Conservation (phyloP, 2,329 filamentous ascomycete genomes). For the Botrytis fragariae region DNA sequence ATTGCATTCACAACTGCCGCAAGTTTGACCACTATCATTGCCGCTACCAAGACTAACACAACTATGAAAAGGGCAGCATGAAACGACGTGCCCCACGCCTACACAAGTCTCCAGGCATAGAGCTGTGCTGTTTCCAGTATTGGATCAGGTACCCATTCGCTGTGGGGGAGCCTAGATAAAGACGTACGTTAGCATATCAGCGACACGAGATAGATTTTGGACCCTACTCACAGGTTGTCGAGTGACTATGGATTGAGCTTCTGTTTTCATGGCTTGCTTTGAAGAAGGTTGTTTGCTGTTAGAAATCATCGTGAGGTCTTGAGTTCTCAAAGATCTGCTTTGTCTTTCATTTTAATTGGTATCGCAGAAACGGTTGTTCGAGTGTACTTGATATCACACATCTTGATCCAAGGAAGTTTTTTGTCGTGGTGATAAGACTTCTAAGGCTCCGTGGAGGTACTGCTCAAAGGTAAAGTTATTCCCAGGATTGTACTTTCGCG, state of each 20-base stretch:
- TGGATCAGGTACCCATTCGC: neutral
- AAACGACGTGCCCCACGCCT: accelerated
- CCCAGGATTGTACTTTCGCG: neutral
- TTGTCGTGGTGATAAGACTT: too few species aligned
- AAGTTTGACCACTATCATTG: neutral
- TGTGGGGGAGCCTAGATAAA: neutral
- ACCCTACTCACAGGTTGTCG: neutral
- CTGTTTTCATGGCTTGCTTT: neutral
- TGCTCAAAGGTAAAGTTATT: neutral
- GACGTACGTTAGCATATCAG: neutral
- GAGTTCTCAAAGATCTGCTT: neutral
- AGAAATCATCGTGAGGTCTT: neutral
- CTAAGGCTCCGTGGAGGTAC: too few species aligned
- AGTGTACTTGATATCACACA: neutral
- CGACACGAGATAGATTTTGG: neutral
- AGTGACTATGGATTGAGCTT: neutral
- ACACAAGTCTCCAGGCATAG: accelerated
- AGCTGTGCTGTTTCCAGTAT: neutral
- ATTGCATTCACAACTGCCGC: neutral
- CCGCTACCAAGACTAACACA: neutral
- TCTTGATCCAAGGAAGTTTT: neutral
- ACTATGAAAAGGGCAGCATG: neutral
- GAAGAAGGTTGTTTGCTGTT: neutral
- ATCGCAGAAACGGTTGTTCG: too few species aligned
- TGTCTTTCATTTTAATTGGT: neutral